A percentile compares a stretch with the other conserved stretches of the same genome.
Conservation (phyloP, 2,329 filamentous ascomycete genomes). For the Apiospora saccharicola region DNA sequence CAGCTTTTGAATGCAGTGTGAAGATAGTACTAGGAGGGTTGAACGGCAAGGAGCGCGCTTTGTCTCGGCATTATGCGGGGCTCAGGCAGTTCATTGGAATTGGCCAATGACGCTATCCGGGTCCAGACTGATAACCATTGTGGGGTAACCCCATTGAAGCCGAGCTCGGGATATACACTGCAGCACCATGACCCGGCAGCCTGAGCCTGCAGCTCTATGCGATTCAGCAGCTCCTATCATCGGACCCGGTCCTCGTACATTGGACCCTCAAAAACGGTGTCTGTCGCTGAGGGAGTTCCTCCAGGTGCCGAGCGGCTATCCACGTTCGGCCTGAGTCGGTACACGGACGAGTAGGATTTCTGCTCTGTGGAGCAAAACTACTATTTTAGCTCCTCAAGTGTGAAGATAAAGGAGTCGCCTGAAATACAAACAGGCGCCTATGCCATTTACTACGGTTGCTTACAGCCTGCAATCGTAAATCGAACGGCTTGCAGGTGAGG, state of each 20-base stretch:
- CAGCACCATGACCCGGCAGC: not conserved
- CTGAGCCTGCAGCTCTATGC: not conserved
- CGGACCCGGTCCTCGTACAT: slow-evolving; percentile 1
- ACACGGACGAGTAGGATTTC: not conserved
- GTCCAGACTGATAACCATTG: not conserved
- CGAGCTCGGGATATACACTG: slow-evolving; percentile 7
- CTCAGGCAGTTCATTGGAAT: not conserved
- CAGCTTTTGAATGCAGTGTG: slow-evolving; percentile 3
- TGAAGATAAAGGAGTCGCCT: not conserved
- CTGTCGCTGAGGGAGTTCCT: not conserved
- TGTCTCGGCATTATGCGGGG: slow-evolving; percentile 18
- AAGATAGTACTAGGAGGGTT: not conserved
- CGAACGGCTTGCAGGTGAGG: not conserved
- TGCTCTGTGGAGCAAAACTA: not conserved
- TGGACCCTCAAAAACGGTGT: not conserved
- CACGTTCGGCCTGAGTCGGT: slow-evolving; percentile 4
- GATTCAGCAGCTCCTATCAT: slow-evolving; percentile 18
- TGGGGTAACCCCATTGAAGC: not conserved
- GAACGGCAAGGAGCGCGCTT: not conserved
- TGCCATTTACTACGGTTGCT: not conserved
- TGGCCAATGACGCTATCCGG: slow-evolving; percentile 4
- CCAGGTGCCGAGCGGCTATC: not conserved
- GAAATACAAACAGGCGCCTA: not conserved
- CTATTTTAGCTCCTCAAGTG: not conserved
- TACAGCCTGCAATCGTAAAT: not conserved